Evolutionary conservation across 2,329 filamentous ascomycete species (phyloP).

Genomic region (Penicillium griseofulvum): DNA sequence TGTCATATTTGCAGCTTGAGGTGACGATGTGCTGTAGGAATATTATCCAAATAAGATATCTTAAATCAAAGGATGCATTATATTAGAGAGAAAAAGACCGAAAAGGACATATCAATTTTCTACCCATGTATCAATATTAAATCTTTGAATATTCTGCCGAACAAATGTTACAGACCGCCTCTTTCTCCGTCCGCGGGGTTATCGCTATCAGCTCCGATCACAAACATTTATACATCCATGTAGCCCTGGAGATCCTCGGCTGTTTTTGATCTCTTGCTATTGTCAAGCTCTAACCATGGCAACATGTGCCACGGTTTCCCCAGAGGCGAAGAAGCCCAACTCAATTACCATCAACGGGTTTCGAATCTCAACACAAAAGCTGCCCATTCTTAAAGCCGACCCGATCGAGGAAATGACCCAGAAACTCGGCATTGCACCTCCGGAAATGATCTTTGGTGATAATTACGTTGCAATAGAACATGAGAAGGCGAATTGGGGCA

Average conservation of each 20-base stretch:
- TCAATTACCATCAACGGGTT: conserved; percentile 67
- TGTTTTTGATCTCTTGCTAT: neutral
- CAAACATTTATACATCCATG: conserved; percentile 1
- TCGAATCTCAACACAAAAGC: conserved; percentile 77
- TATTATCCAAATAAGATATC: too few species aligned
- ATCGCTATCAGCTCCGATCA: conserved; percentile 18
- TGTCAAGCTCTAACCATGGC: conserved; percentile 19
- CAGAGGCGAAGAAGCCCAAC: conserved; percentile 45
- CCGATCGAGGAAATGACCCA: conserved; percentile 83
- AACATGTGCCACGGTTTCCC: conserved; percentile 56
- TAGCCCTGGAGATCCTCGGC: neutral
- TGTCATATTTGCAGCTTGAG: neutral
- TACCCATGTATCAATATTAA: neutral
- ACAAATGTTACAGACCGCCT: conserved; percentile 15
- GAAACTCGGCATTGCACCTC: conserved; percentile 78
- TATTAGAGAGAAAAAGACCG: neutral
- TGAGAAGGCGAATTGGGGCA: conserved; percentile 68
- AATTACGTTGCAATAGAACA: conserved; percentile 79
- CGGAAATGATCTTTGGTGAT: conserved; percentile 99
- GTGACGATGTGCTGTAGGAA: neutral
- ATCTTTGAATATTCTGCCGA: neutral
- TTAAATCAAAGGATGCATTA: neutral
- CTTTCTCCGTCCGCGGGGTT: conserved; percentile 36
- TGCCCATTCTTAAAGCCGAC: conserved; percentile 88
- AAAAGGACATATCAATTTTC: neutral